Evolutionary conservation across 495 filamentous ascomycete species (phyloP), one percentile per base, ranked within the genome.

Genomic region (Parathielavia appendiculata): DNA sequence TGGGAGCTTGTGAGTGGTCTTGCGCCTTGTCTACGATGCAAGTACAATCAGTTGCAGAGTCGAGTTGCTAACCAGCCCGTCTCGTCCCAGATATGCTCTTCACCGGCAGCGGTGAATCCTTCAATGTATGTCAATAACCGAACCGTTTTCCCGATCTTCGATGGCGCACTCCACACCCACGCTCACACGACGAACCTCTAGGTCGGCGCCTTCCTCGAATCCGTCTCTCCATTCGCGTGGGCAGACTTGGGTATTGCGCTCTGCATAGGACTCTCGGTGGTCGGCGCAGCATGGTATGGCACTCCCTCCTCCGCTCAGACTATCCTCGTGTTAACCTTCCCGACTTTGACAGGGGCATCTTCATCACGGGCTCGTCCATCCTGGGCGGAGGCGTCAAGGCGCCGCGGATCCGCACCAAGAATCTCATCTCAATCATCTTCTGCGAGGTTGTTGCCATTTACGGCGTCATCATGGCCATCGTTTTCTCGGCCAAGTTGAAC

Each of bases 371-470:
- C 65, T 95, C 92, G n/a, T 96, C 92, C 50, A 99, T 99, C 70
- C 80, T 99, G 61, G 95, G 95, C 59, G 95, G 88, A 60, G 95
- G 95, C 75, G 95, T 99, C 70, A 88, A 86, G 66, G 93, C 95
- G 30, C 95, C 93, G 19, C 84, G 93, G 63, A 97, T 99, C 71
- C 88, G 92, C 64, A 99, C 95, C 53, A 99, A 99, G 84, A 99
- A 97, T 76, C 73, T 99, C 59, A 96, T 99, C 69, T 97, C 95
- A 64, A 97, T 99, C 77, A 97, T 99, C 77, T 99, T 99, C 81
- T 99, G 95, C 77, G 95, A 99, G 76, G 95, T 97, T 63, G 95
- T 99, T 61, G 95, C 95, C 68, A 99, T 99, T 71, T 99, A 99
- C 80, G 95, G 95, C 66, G 91, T 99, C 66, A 99, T 99, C 75